Evolutionary conservation across 1,284 basidiomycete species (phyloP).

Genomic region (Volvariella surrecta): DNA sequence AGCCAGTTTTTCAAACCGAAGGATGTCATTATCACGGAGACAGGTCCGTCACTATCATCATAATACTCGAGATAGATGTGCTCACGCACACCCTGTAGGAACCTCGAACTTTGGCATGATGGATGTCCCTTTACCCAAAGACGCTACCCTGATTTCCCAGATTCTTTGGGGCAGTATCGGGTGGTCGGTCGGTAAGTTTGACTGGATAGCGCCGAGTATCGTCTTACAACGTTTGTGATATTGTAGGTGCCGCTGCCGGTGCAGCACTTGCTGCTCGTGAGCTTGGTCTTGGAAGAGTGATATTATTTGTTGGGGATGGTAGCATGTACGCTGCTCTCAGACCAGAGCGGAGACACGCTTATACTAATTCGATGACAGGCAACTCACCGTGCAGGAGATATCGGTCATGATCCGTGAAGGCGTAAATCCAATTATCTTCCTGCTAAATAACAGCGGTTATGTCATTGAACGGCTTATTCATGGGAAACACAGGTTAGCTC

Average conservation of each 20-base stretch:
- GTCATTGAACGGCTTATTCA: constrained; percentile 82
- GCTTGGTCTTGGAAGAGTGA: constrained; percentile 51
- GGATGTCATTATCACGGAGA: constrained; percentile 83
- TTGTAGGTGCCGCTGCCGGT: constrained; percentile 51
- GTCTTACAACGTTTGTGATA: too few relatives aligned
- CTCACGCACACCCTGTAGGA: constrained; percentile 16
- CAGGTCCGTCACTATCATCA: constrained; percentile 33
- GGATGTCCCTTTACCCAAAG: constrained; percentile 67
- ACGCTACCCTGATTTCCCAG: constrained; percentile 63
- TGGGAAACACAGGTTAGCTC: constrained; percentile 35
- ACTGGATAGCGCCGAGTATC: too few relatives aligned
- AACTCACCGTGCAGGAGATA: constrained; percentile 69
- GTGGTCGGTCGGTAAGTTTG: constrained; percentile 71
- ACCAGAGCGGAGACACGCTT: too few relatives aligned
- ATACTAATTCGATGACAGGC: constrained; percentile 31
- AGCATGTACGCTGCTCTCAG: constrained; percentile 41
- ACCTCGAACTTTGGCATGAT: constrained; percentile 70
- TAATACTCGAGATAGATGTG: not conserved
- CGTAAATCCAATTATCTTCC: constrained; percentile 73
- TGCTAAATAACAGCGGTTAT: constrained; percentile 88
- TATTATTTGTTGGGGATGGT: constrained; percentile 86
- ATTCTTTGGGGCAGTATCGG: constrained; percentile 86
- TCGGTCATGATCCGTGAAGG: constrained; percentile 68
- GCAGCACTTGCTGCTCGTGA: constrained; percentile 76
- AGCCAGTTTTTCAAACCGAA: constrained; percentile 68